Evolutionary conservation across 148 eudicot genomes (phyloP).

Genomic region (Chenopodium album): DNA sequence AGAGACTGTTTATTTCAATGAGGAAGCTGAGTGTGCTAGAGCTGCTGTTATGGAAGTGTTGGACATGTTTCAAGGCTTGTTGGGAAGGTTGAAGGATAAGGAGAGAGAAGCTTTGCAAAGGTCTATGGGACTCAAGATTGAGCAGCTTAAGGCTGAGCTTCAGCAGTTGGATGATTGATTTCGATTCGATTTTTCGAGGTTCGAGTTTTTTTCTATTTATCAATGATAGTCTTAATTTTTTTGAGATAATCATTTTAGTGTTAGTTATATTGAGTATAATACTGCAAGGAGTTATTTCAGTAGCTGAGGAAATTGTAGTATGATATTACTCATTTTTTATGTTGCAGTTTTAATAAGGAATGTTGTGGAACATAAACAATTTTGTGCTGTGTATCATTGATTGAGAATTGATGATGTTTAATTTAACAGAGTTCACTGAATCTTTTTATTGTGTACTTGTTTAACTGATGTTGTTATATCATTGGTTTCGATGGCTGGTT

Average conservation of each 20-base stretch:
- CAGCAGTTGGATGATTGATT: constrained; percentile 73
- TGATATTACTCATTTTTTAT: background rate
- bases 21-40: constrained; percentile 90
- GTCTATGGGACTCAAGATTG: constrained; percentile 95
- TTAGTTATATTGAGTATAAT: constrained; percentile 4
- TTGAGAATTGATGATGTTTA: background rate
- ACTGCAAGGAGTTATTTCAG: background rate
- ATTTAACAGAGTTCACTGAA: background rate
- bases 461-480: background rate
- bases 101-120: constrained; percentile 61
- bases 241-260: background rate
- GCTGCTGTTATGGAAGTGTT: constrained; percentile 70
- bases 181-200: background rate
- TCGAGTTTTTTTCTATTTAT: constrained; percentile 25
- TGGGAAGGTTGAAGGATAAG: constrained; percentile 49
- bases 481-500: background rate
- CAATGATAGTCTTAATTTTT: background rate
- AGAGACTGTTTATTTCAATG: constrained; percentile 89
- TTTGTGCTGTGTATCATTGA: background rate
- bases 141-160: constrained; percentile 95
- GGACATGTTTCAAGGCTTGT: constrained; percentile 63
- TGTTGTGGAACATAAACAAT: background rate
- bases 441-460: background rate
- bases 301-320: constrained; percentile 1
- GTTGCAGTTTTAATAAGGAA: constrained; percentile 13